phyloP scores from a whole-genome alignment of 371 early-diverging fungal species.

The Parasitella parasitica region DNA sequence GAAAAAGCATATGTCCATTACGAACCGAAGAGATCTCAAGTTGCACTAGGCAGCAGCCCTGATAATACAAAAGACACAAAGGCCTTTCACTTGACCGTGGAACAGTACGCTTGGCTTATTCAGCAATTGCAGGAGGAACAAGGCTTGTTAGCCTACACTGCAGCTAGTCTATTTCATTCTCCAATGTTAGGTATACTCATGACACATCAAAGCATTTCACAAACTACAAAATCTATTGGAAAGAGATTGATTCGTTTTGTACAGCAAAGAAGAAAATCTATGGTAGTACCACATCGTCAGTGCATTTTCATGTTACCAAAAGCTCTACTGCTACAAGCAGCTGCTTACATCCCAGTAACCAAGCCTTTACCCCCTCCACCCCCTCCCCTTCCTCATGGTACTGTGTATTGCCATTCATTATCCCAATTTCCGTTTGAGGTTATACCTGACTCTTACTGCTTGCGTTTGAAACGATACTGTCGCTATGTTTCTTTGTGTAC shows the following conservation, averaged over 20 bases:
- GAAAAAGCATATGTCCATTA: conserved; percentile 36
- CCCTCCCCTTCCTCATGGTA: conserved; percentile 12
- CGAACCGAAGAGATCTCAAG: conserved; percentile 30
- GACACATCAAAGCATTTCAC: neutral
- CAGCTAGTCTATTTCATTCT: neutral
- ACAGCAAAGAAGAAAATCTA: conserved; percentile 8
- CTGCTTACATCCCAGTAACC: conserved; percentile 34
- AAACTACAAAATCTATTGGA: conserved; percentile 10
- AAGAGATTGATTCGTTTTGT: conserved; percentile 21
- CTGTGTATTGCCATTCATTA: neutral
- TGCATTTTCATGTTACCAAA: conserved; percentile 38
- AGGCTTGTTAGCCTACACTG: conserved; percentile 8
- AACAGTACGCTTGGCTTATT: conserved; percentile 42
- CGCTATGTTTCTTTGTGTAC: conserved; percentile 11
- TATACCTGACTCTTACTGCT: neutral
- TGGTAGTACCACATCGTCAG: neutral
- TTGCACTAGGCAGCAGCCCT: conserved; percentile 30
- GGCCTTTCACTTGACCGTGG: conserved; percentile 16
- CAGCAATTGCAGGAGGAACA: conserved; percentile 37
- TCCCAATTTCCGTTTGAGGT: conserved; percentile 4
- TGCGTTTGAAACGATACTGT: conserved; percentile 15
- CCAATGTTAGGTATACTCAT: conserved; percentile 25
- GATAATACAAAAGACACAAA: conserved; percentile 25
- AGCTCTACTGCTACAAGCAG: conserved; percentile 36
- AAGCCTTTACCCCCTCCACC: conserved; percentile 29